Evolutionary conservation across 2,329 filamentous ascomycete genomes (phyloP).

Genomic region (Cercospora zeae-maydis): DNA sequence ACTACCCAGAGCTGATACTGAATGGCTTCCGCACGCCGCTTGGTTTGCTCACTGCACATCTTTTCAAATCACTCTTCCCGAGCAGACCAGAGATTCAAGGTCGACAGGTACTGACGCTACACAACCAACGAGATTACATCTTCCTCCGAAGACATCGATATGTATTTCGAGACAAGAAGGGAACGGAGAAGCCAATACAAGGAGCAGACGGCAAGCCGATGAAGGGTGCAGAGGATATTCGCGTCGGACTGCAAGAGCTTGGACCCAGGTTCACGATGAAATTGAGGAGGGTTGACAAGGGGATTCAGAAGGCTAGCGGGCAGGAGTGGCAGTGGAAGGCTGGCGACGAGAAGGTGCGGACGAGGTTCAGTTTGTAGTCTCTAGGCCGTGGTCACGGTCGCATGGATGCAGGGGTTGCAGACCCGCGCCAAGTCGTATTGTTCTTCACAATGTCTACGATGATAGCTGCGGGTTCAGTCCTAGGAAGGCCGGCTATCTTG

Average conservation of each 20-base stretch:
- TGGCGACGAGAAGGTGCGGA: slow-evolving; percentile 89
- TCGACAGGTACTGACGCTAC: slow-evolving; percentile 83
- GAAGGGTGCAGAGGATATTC: slow-evolving; percentile 78
- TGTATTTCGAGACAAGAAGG: slow-evolving; percentile 82
- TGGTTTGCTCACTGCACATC: slow-evolving; percentile 78
- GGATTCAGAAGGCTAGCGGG: slow-evolving; percentile 71
- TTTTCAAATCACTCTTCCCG: slow-evolving; percentile 79
- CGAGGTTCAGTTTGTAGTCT: slow-evolving; percentile 78
- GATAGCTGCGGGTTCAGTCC: not conserved
- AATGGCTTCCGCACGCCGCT: slow-evolving; percentile 95
- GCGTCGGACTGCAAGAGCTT: slow-evolving; percentile 84
- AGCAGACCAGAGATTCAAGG: slow-evolving; percentile 78
- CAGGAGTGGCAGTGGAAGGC: slow-evolving; percentile 97
- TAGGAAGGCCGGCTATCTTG: not conserved
- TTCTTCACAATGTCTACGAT: not conserved
- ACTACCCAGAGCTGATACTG: slow-evolving; percentile 83
- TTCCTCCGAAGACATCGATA: slow-evolving; percentile 90
- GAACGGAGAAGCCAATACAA: slow-evolving; percentile 81
- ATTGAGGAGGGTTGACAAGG: slow-evolving; percentile 84
- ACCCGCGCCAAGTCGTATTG: not conserved
- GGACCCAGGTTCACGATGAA: slow-evolving; percentile 83
- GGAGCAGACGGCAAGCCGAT: slow-evolving; percentile 78
- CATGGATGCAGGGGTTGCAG: not conserved
- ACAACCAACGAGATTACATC: slow-evolving; percentile 95
- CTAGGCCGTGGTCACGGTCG: not conserved